Percentiles rank a stretch among this genome's conserved stretches.
These are phyloP conservation scores for Zygotorulaspora florentina DNA, from an alignment of 805 yeast genomes.

Conservation along the genomic window DNA sequence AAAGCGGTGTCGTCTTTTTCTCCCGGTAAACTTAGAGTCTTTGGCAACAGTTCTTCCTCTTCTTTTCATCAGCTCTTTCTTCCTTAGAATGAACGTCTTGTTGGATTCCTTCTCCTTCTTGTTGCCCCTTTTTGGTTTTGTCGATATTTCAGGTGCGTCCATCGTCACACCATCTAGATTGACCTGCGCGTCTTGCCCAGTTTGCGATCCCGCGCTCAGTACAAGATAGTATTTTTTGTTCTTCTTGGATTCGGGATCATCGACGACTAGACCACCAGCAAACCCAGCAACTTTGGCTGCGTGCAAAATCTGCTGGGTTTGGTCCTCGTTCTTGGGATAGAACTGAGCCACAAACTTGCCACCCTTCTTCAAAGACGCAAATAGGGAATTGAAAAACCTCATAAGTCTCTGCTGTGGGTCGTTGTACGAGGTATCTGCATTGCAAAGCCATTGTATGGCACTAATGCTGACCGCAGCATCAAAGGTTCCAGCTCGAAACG, in stretches of 20 bases:
- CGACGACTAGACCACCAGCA: slow-evolving; percentile 91
- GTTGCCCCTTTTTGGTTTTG: slow-evolving; percentile 19
- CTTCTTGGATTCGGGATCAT: slow-evolving; percentile 88
- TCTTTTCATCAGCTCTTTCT: slow-evolving; percentile 88
- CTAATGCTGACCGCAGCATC: slow-evolving; percentile 95
- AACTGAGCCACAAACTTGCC: slow-evolving; percentile 98
- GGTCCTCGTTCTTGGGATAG: slow-evolving; percentile 87
- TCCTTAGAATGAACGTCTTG: slow-evolving; percentile 79
- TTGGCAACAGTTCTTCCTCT: slow-evolving; percentile 86
- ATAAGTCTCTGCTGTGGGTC: slow-evolving; percentile 81
- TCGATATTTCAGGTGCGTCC: slow-evolving; percentile 52
- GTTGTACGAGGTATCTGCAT: slow-evolving; percentile 77
- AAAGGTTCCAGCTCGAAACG: slow-evolving; percentile 92
- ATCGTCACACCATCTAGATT: slow-evolving; percentile 77
- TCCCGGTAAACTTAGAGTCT: slow-evolving; percentile 89
- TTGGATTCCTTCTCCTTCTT: slow-evolving; percentile 58
- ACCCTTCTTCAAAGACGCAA: slow-evolving; percentile 82
- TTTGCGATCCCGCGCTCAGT: slow-evolving; percentile 62
- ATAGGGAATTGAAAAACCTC: slow-evolving; percentile 82
- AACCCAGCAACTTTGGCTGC: slow-evolving; percentile 95
- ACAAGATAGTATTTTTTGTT: slow-evolving; percentile 89
- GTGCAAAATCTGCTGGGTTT: slow-evolving; percentile 66
- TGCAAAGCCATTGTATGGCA: slow-evolving; percentile 97
- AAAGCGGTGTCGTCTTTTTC: slow-evolving; percentile 68
- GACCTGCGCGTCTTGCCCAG: slow-evolving; percentile 66